Conservation (phyloP, 2,329 filamentous ascomycete genomes). For the Pyrenochaeta sp. region DNA sequence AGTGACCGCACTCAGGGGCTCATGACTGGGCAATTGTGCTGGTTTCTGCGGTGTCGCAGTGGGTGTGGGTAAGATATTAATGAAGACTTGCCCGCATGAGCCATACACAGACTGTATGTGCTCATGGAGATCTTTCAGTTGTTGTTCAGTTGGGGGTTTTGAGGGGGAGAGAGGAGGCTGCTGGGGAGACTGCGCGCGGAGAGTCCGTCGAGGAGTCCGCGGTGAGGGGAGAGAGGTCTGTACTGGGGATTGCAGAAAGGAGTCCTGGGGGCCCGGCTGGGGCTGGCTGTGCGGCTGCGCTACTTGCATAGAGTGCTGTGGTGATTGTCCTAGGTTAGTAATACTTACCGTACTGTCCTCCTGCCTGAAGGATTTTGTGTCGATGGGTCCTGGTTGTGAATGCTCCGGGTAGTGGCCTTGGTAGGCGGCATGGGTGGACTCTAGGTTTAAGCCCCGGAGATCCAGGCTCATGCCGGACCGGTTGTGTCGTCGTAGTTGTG, state of each 20-base stretch:
- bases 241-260: conserved; percentile 50
- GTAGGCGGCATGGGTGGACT: conserved; percentile 42
- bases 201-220: conserved; percentile 44
- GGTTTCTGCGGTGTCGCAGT: conserved; percentile 58
- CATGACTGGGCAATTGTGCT: conserved; percentile 49
- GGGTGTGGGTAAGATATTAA: conserved; percentile 62
- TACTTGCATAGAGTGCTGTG: conserved; percentile 87
- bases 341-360: conserved; percentile 63
- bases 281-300: conserved; percentile 86
- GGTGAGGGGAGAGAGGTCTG: conserved; percentile 47
- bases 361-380: conserved; percentile 53
- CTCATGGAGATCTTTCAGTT: conserved; percentile 54
- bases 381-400: conserved; percentile 37
- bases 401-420: conserved; percentile 54
- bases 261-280: conserved; percentile 72
- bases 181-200: conserved; percentile 43
- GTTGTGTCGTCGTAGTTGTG: conserved; percentile 64
- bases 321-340: conserved; percentile 67
- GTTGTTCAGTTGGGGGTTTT: conserved; percentile 50
- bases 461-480: conserved; percentile 87
- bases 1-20: conserved; percentile 61
- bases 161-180: conserved; percentile 44
- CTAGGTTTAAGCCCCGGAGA: conserved; percentile 67
- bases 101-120: conserved; percentile 56
- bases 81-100: conserved; percentile 52